Conservation (phyloP, 116 monocot genomes). For the Phalaenopsis hybrid region DNA sequence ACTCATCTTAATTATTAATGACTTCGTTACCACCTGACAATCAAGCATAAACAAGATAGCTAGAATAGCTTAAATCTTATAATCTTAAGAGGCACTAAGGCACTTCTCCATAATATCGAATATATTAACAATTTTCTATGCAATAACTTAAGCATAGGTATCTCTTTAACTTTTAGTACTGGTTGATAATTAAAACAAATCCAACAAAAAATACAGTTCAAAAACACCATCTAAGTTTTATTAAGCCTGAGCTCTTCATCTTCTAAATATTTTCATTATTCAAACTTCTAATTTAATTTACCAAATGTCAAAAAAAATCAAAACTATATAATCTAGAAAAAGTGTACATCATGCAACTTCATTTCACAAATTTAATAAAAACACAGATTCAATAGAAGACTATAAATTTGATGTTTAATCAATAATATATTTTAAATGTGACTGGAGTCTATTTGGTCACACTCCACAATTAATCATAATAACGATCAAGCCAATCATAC, state of each 20-base stretch:
- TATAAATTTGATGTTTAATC: too few species aligned
- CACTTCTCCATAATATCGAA: background rate
- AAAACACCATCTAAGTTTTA: background rate
- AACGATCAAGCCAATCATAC: background rate
- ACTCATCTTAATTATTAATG: background rate
- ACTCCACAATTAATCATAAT: background rate
- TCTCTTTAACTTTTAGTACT: background rate
- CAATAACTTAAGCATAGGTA: background rate
- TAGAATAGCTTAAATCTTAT: background rate
- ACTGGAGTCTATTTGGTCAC: too few species aligned
- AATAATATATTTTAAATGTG: too few species aligned
- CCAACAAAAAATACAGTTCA: background rate
- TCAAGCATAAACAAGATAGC: background rate
- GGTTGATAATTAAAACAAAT: background rate
- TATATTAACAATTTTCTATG: background rate
- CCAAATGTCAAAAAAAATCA: background rate
- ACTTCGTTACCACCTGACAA: background rate
- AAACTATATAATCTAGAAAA: background rate
- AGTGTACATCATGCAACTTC: background rate
- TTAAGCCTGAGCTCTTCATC: background rate
- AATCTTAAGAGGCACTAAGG: background rate
- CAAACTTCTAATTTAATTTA: background rate
- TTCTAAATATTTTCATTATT: background rate
- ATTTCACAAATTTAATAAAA: background rate
- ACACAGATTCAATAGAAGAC: background rate